Evolutionary conservation across 306 rosid genomes (phyloP).

Genomic region (Purshia tridentata): DNA sequence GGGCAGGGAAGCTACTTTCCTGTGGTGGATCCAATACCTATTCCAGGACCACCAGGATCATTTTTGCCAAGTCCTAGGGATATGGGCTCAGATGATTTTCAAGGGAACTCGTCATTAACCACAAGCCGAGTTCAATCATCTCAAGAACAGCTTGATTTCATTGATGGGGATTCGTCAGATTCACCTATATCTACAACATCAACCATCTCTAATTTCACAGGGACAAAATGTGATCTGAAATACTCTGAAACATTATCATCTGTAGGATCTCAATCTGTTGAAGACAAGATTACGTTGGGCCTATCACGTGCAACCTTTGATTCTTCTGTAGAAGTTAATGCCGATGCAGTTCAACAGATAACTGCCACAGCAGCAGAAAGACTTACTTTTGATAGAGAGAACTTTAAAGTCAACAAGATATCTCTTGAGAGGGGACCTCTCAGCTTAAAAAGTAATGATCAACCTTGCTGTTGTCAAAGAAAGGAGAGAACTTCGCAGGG

Average conservation of each 20-base stretch:
- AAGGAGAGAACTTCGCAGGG: conserved; percentile 42
- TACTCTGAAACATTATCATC: conserved; percentile 28
- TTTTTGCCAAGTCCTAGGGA: conserved; percentile 61
- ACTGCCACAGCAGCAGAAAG: conserved; percentile 24
- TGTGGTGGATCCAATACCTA: conserved; percentile 55
- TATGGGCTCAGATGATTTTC: conserved; percentile 53
- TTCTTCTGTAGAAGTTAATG: conserved; percentile 33
- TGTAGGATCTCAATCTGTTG: conserved; percentile 28
- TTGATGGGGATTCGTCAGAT: conserved; percentile 54
- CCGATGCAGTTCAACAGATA: conserved; percentile 17
- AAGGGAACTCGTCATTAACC: conserved; percentile 58
- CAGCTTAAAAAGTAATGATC: conserved; percentile 27
- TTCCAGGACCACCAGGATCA: conserved; percentile 72
- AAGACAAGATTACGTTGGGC: conserved; percentile 22
- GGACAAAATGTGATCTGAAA: conserved; percentile 28
- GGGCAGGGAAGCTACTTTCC: conserved; percentile 34
- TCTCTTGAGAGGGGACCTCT: conserved; percentile 36
- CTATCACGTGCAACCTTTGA: conserved; percentile 31
- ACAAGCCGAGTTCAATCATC: conserved; percentile 52
- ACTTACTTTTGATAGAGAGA: conserved; percentile 30
- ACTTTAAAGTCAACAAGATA: conserved; percentile 23
- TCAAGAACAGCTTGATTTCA: conserved; percentile 46
- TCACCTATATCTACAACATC: conserved; percentile 57
- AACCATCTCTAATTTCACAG: conserved; percentile 44
- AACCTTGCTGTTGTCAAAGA: conserved; percentile 61